Evolutionary conservation across 208 protist genomes (phyloP).

Genomic region (Acanthamoeba quina): DNA sequence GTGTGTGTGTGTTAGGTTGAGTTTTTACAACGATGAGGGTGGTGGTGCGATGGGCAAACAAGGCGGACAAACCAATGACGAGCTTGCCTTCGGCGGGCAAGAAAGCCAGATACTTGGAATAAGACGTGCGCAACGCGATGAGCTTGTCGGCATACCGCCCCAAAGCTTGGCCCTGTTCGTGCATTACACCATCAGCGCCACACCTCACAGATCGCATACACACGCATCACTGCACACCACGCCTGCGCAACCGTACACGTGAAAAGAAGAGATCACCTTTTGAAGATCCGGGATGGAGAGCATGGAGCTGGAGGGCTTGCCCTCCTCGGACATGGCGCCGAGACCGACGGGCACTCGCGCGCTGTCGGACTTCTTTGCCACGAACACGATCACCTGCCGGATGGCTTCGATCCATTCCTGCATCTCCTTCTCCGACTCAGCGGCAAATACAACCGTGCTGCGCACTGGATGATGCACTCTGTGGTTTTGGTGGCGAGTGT

Average conservation of each 20-base stretch:
- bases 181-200: not conserved
- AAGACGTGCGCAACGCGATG: not conserved
- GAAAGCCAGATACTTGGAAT: not conserved
- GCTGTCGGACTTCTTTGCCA: not conserved
- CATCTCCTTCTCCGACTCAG: slow-evolving; percentile 35
- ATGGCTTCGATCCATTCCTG: slow-evolving; percentile 34
- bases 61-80: not conserved
- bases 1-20: no score
- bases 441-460: slow-evolving; percentile 6
- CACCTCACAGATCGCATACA: no score
- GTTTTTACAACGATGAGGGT: no score
- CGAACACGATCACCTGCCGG: not conserved
- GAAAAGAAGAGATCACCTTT: not conserved
- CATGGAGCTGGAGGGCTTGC: slow-evolving; percentile 4
- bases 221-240: no score
- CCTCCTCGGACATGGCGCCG: not conserved
- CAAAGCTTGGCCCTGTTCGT: not conserved
- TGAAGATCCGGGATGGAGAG: not conserved
- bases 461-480: slow-evolving; percentile 19
- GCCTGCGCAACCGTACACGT: no score
- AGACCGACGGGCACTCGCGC: not conserved
- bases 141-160: not conserved
- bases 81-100: not conserved
- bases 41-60: not conserved
- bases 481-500: not conserved